Evolutionary conservation across 768 basidiomycete genomes (phyloP).

Genomic region (Leccinellum rugosiceps): DNA sequence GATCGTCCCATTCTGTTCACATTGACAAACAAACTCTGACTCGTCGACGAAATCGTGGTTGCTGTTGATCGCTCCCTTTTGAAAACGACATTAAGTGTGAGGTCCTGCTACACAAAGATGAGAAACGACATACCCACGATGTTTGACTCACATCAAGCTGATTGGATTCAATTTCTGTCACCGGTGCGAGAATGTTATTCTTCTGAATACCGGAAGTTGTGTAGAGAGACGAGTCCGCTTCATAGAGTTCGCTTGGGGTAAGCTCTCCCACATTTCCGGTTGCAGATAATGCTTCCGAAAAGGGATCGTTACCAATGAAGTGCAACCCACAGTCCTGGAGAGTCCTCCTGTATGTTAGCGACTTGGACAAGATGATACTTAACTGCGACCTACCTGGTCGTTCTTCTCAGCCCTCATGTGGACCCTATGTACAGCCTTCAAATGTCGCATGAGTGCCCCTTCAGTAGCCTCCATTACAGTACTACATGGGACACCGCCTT

Average conservation of each 20-base stretch:
- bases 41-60: not conserved
- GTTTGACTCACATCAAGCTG: no score
- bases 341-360: not conserved
- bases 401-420: not conserved
- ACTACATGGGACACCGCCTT: not conserved
- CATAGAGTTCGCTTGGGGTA: not conserved
- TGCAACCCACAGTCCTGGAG: not conserved
- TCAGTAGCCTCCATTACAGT: not conserved
- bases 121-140: no score
- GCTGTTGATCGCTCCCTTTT: conserved; percentile 1
- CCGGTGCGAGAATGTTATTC: no score
- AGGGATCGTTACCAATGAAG: not conserved
- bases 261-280: no score
- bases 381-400: not conserved
- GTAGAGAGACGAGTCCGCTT: not conserved
- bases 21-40: conserved; percentile 1
- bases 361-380: not conserved
- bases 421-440: not conserved
- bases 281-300: not conserved
- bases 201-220: not conserved
- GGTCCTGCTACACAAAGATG: not conserved
- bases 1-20: not conserved
- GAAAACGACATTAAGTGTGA: no score
- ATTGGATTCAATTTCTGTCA: no score
- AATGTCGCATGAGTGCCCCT: not conserved